Conservation (phyloP, 2,329 filamentous ascomycete genomes). For the Aulographum hederae region DNA sequence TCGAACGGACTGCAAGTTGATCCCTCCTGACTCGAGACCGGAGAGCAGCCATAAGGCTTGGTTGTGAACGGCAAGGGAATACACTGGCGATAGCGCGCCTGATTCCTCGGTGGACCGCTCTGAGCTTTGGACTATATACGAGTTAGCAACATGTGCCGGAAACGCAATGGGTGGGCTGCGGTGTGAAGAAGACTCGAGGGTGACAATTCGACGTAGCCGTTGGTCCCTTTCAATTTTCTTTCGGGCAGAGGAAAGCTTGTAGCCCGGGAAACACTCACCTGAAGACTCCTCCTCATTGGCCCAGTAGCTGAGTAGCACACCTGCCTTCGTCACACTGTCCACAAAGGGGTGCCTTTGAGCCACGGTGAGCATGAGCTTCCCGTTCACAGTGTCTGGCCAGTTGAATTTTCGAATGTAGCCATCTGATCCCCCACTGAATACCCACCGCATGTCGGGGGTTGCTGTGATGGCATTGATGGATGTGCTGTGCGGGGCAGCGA, state of each 20-base stretch:
- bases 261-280: too few relatives aligned
- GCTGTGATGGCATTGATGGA: conserved; percentile 86
- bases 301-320: conserved; percentile 91
- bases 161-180: conserved; percentile 1
- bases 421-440: conserved; percentile 84
- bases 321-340: conserved; percentile 90
- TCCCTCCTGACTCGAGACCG: conserved; percentile 74
- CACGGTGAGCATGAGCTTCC: conserved; percentile 81
- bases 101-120: too few relatives aligned
- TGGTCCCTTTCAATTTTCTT: conserved; percentile 6
- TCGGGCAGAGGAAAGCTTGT: conserved; percentile 2
- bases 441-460: conserved; percentile 87
- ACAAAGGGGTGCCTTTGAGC: conserved; percentile 94
- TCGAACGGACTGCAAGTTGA: conserved; percentile 82
- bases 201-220: conserved; percentile 1
- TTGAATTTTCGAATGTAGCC: conserved; percentile 97
- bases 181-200: neutral
- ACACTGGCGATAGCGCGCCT: conserved; percentile 62
- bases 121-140: conserved; percentile 16
- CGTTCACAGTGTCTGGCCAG: conserved; percentile 85
- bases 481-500: conserved; percentile 87
- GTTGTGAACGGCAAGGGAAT: conserved; percentile 81
- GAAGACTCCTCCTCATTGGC: conserved; percentile 95
- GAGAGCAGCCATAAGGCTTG: conserved; percentile 83
- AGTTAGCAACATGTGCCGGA: conserved; percentile 8